Evolutionary conservation across 352 stramenopile species (phyloP), one percentile per base, ranked within the genome.

Genomic region (Thalassiosira livingstoniorum): DNA sequence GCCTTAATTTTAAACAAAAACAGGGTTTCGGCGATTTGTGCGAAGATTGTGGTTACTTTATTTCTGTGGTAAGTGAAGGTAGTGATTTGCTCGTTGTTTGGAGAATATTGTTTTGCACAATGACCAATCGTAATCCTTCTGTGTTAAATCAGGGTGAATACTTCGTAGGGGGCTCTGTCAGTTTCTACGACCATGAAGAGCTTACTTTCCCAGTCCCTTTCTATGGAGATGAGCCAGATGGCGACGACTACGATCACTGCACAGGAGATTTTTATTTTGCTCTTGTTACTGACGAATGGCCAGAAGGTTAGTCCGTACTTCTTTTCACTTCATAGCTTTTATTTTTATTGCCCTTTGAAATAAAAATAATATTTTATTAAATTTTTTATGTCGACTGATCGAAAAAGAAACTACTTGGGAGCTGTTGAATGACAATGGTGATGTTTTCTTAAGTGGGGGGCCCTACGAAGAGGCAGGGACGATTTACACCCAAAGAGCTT

Each of bases 231-330:
- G 47, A 58, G 27, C 21, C 11, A 27, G 27, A 7, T 58, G 47
- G 11, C 10, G 27, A 58, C 10, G 39, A 47, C 39, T 58, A 58
- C 27, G 47, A 58, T 5, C 27, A n/a, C 11, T 58, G 47, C 27
- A 58, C 47, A 23, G n/a, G n/a, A 15, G 47, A 58, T 58, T 58
- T 58, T 58, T 58, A 58, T 58, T 7, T 58, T 15, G n/a, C 47
- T 23, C 21, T 58, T 5, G 11, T 58, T 27, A 58, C 47, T 7
- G 47, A 58, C 27, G 11, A 58, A n/a, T 58, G 47, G 47, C 47
- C 47, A 58, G 21, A n/a, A n/a, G n/a, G n/a, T n/a, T n/a, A n/a
- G n/a, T n/a, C n/a, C n/a, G n/a, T n/a, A n/a, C n/a, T n/a, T n/a
- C n/a, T n/a, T n/a, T n/a, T n/a, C n/a, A n/a, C n/a, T n/a, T n/a